phyloP scores from a whole-genome alignment of 2,329 filamentous ascomycete genomes.

The Sporothrix mexicana region DNA sequence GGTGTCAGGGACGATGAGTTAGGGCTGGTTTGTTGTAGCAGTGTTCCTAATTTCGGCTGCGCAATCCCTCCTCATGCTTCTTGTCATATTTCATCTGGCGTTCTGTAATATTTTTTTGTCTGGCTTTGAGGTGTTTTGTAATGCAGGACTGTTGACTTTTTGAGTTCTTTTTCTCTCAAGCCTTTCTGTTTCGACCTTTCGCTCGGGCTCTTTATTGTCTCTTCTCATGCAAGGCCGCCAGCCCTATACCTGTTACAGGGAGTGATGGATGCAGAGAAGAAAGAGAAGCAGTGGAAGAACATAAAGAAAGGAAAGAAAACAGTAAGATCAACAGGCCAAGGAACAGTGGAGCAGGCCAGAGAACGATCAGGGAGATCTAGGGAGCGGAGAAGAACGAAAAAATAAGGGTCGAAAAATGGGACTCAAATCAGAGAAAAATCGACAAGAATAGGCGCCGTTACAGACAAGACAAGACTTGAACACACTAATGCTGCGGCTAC shows the following conservation, averaged over 20 bases:
- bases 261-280: slow-evolving; percentile 15
- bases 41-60: neutral
- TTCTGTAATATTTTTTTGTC: neutral
- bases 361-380: neutral
- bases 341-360: neutral
- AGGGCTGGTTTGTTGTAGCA: slow-evolving; percentile 3
- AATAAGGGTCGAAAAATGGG: neutral
- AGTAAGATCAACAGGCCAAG: slow-evolving; percentile 18
- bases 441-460: slow-evolving; percentile 1
- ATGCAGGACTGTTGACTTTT: neutral
- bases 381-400: neutral
- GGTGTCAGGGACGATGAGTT: neutral
- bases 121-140: slow-evolving; percentile 10
- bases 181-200: neutral
- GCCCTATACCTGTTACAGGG: slow-evolving; percentile 20
- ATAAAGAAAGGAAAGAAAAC: neutral
- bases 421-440: neutral
- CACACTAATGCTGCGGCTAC: slow-evolving; percentile 33
- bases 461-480: neutral
- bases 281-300: slow-evolving; percentile 4
- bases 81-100: slow-evolving; percentile 3
- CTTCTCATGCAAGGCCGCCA: slow-evolving; percentile 23
- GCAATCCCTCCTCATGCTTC: neutral
- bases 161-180: neutral
- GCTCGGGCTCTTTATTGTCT: neutral